Evolutionary conservation across 768 basidiomycete species (phyloP).

Genomic region (Tricholoma furcatifolium): DNA sequence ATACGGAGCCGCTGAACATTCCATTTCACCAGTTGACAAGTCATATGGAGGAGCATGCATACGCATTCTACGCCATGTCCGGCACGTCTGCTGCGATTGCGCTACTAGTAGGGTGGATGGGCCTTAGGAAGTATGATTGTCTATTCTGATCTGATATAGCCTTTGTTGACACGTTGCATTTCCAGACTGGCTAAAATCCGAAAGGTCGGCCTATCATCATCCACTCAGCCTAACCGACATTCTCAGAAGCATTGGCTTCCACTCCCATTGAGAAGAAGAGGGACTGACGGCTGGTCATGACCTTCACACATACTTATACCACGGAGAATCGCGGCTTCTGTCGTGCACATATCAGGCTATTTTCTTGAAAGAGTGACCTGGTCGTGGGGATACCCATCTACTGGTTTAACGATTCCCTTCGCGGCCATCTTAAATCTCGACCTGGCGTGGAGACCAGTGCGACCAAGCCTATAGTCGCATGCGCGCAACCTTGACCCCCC

Average conservation of each 20-base stretch:
- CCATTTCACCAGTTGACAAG: slow-evolving; percentile 57
- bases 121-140: slow-evolving; percentile 56
- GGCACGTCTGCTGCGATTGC: slow-evolving; percentile 57
- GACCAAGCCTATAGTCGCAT: too few species aligned
- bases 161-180: slow-evolving; percentile 3
- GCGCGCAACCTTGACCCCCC: too few species aligned
- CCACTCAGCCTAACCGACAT: slow-evolving; percentile 26
- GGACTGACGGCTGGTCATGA: slow-evolving; percentile 41
- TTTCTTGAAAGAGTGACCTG: too few species aligned
- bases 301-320: slow-evolving; percentile 1
- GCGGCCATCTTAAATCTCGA: too few species aligned
- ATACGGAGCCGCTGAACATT: slow-evolving; percentile 10
- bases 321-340: slow-evolving; percentile 6
- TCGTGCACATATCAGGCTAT: not conserved
- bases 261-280: slow-evolving; percentile 43
- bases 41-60: slow-evolving; percentile 68
- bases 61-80: slow-evolving; percentile 73
- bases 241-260: slow-evolving; percentile 40
- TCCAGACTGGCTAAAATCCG: slow-evolving; percentile 43
- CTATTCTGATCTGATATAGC: slow-evolving; percentile 6
- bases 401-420: too few species aligned
- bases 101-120: slow-evolving; percentile 59
- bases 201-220: slow-evolving; percentile 46
- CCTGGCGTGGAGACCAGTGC: too few species aligned
- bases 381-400: too few species aligned